phyloP scores from a whole-genome alignment of 495 filamentous ascomycete species.

The Penicillium ochrochloron region DNA sequence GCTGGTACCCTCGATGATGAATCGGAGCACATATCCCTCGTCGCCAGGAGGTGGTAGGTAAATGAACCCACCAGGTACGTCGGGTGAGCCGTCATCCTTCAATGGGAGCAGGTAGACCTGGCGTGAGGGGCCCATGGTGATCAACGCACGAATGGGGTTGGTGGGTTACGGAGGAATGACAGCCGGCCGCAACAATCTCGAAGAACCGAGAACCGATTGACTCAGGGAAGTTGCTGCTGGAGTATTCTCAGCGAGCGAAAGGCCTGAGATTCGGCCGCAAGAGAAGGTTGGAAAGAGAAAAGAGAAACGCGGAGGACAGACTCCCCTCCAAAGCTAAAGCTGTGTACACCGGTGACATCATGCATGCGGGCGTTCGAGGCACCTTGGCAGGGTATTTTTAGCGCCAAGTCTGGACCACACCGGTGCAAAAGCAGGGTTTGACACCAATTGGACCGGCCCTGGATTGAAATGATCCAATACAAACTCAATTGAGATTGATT shows the following conservation, averaged over 20 bases:
- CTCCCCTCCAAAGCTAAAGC: slow-evolving; percentile 14
- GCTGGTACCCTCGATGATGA: slow-evolving; percentile 93
- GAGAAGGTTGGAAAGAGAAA: slow-evolving; percentile 8
- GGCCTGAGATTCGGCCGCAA: slow-evolving; percentile 18
- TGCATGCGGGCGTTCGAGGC: slow-evolving; percentile 13
- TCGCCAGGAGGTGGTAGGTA: slow-evolving; percentile 79
- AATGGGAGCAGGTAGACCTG: slow-evolving; percentile 86
- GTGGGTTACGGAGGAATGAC: neutral
- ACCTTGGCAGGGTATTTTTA: slow-evolving; percentile 24
- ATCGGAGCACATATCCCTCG: slow-evolving; percentile 78
- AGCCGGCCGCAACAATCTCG: neutral
- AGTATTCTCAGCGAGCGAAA: slow-evolving; percentile 20
- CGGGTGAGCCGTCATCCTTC: slow-evolving; percentile 89
- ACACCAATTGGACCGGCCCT: slow-evolving; percentile 5
- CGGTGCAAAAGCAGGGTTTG: slow-evolving; percentile 5
- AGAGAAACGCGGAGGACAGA: slow-evolving; percentile 9
- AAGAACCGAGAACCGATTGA: slow-evolving; percentile 9
- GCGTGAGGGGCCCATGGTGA: slow-evolving; percentile 37
- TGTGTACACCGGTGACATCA: slow-evolving; percentile 25
- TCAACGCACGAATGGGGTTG: neutral
- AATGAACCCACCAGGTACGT: slow-evolving; percentile 87
- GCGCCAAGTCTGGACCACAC: slow-evolving; percentile 23
- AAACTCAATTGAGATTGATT: neutral
- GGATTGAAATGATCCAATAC: neutral
- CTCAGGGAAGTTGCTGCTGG: slow-evolving; percentile 11